These are phyloP conservation scores for Neonectria neomacrospora DNA, from an alignment of 2,329 filamentous ascomycete species.

Conservation along the genomic window DNA sequence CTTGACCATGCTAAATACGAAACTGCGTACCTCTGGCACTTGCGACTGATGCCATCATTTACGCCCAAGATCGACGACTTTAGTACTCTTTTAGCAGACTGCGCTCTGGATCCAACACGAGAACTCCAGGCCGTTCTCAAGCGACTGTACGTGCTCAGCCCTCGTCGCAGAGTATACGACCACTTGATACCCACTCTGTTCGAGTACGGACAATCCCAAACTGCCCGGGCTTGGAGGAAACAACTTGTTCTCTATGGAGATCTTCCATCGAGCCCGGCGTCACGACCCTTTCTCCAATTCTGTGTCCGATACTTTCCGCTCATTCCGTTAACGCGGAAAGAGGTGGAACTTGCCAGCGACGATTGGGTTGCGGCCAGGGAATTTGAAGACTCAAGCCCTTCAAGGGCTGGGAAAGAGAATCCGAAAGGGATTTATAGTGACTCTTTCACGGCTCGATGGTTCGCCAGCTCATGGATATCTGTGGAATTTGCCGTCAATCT, in stretches of 20 bases:
- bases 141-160: constrained; percentile 58
- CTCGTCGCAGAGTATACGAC: constrained; percentile 61
- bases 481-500: constrained; percentile 78
- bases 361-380: background rate
- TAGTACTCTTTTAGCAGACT: constrained; percentile 55
- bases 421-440: constrained; percentile 44
- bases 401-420: background rate
- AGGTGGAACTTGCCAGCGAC: constrained; percentile 44
- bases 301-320: constrained; percentile 58
- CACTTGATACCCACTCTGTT: constrained; percentile 63
- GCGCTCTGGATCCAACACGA: constrained; percentile 52
- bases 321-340: constrained; percentile 51
- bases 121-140: constrained; percentile 54
- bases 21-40: constrained; percentile 60
- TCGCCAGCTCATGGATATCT: constrained; percentile 77
- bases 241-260: constrained; percentile 56
- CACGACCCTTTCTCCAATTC: constrained; percentile 61
- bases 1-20: constrained; percentile 53
- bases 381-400: background rate
- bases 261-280: constrained; percentile 53
- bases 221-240: constrained; percentile 61
- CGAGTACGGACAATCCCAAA: constrained; percentile 54
- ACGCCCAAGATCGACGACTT: constrained; percentile 56
- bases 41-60: constrained; percentile 56
- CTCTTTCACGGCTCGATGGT: constrained; percentile 80